phyloP scores from a whole-genome alignment of 1,284 basidiomycete species.

The Microbotryum lychnidis-dioicae region DNA sequence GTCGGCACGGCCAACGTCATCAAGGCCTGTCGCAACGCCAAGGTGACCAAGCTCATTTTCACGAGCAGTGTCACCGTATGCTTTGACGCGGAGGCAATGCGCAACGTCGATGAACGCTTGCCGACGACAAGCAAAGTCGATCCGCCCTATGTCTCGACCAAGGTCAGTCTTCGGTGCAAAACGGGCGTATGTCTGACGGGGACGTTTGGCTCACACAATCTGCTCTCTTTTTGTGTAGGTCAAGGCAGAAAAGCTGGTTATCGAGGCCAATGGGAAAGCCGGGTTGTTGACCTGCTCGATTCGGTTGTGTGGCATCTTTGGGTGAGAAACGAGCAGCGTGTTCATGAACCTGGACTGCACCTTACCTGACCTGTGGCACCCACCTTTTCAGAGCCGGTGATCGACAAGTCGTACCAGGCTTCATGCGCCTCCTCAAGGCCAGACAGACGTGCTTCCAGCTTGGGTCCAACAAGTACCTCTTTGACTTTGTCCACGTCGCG shows the following conservation, averaged over 20 bases:
- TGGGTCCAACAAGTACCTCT: conserved; percentile 84
- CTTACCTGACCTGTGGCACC: background rate
- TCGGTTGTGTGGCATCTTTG: conserved; percentile 89
- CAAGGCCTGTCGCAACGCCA: conserved; percentile 58
- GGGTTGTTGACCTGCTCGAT: conserved; percentile 82
- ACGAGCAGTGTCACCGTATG: conserved; percentile 91
- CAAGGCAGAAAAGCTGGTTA: conserved; percentile 72
- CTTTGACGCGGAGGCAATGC: conserved; percentile 73
- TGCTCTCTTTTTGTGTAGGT: conserved; percentile 42
- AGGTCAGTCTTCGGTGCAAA: conserved; percentile 42
- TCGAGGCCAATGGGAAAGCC: conserved; percentile 73
- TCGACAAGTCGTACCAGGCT: conserved; percentile 71
- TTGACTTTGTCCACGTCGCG: conserved; percentile 94
- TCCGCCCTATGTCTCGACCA: conserved; percentile 51
- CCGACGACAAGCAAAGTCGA: conserved; percentile 50
- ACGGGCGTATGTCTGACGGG: background rate
- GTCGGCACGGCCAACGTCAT: conserved; percentile 81
- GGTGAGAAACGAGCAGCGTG: conserved; percentile 48
- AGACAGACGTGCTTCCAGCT: conserved; percentile 91
- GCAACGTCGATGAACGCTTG: conserved; percentile 82
- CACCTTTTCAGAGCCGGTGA: conserved; percentile 65
- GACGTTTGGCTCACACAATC: too few relatives aligned
- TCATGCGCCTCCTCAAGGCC: conserved; percentile 69
- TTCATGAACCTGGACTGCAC: background rate
- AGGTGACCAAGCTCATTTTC: conserved; percentile 82